phyloP scores from a whole-genome alignment of 2,329 filamentous ascomycete genomes.

The Aspergillus carbonarius region DNA sequence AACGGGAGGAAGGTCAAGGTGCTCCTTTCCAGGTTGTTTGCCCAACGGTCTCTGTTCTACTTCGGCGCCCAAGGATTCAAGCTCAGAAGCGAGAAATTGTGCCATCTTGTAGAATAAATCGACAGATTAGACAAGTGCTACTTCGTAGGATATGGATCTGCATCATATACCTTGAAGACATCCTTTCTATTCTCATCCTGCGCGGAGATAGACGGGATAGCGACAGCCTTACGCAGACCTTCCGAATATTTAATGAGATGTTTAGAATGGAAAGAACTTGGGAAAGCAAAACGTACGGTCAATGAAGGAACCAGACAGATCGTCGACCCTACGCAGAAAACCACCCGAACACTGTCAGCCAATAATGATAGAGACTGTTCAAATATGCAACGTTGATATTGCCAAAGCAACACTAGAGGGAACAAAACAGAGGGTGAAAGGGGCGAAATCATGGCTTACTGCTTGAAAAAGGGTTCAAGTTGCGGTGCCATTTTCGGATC shows the following conservation, averaged over 20 bases:
- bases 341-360: slow-evolving; percentile 4
- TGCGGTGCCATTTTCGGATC: slow-evolving; percentile 77
- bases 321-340: slow-evolving; percentile 60
- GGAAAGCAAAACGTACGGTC: slow-evolving; percentile 56
- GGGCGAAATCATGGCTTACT: slow-evolving; percentile 47
- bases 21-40: slow-evolving; percentile 86
- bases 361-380: neutral
- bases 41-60: slow-evolving; percentile 85
- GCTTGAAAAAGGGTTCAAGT: slow-evolving; percentile 87
- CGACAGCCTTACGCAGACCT: slow-evolving; percentile 80
- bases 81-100: slow-evolving; percentile 80
- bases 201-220: slow-evolving; percentile 92
- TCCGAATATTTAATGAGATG: slow-evolving; percentile 10
- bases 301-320: slow-evolving; percentile 76
- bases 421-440: neutral
- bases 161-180: slow-evolving; percentile 69
- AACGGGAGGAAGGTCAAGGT: slow-evolving; percentile 88
- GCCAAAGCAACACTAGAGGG: neutral
- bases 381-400: neutral
- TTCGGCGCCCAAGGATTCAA: slow-evolving; percentile 77
- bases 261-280: slow-evolving; percentile 8
- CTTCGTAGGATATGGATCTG: neutral
- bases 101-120: slow-evolving; percentile 64
- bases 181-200: slow-evolving; percentile 85
- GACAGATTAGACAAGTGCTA: neutral